phyloP scores from a whole-genome alignment of 1,284 basidiomycete genomes.

The Phaffia rhodozyma region DNA sequence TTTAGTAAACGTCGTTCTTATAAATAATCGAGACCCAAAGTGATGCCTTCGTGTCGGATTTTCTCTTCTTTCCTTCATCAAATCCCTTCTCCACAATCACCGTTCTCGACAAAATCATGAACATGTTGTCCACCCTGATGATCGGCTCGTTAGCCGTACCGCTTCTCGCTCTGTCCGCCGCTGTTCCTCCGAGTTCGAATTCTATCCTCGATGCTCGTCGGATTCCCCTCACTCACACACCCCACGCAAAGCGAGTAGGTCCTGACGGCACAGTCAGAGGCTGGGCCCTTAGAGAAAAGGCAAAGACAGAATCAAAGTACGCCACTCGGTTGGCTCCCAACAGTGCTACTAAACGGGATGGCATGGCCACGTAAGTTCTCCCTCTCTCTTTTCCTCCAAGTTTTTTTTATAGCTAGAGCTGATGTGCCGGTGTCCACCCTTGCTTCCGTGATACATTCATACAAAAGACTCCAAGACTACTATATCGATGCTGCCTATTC shows the following conservation, averaged over 20 bases:
- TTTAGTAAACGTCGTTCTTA: too few relatives aligned
- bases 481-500: slow-evolving; percentile 35
- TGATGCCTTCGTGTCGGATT: too few relatives aligned
- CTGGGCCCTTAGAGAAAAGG: background rate
- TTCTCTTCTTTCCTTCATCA: too few relatives aligned
- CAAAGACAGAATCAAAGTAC: background rate
- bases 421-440: background rate
- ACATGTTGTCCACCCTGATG: background rate
- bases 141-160: background rate
- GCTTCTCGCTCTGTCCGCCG: background rate
- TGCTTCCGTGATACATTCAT: background rate
- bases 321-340: background rate
- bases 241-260: background rate
- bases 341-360: background rate
- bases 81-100: too few relatives aligned
- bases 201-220: background rate
- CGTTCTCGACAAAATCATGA: too few relatives aligned
- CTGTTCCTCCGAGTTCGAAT: background rate
- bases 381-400: background rate
- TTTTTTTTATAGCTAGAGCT: background rate
- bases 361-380: background rate
- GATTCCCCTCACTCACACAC: background rate
- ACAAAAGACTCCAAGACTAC: slow-evolving; percentile 23
- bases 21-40: too few relatives aligned
- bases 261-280: background rate